These are phyloP conservation scores for Asterophora parasitica DNA, from an alignment of 768 basidiomycete genomes.

Conservation along the genomic window DNA sequence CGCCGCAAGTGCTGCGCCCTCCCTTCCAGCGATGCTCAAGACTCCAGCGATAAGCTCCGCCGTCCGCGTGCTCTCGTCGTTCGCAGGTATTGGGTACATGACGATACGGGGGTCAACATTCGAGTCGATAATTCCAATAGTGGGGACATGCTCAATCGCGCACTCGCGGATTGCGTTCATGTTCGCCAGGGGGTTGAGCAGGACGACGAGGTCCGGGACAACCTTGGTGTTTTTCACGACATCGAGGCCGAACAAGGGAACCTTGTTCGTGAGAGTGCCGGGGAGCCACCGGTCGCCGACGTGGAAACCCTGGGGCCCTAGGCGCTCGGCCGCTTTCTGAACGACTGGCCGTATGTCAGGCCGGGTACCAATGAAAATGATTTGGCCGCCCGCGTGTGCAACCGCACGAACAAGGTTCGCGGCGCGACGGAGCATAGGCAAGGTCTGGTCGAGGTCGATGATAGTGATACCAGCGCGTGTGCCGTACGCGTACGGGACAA, in stretches of 20 bases:
- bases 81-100: slow-evolving; percentile 98
- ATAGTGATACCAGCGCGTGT: slow-evolving; percentile 84
- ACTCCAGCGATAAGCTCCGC: slow-evolving; percentile 90
- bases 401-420: slow-evolving; percentile 83
- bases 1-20: slow-evolving; percentile 55
- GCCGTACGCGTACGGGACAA: slow-evolving; percentile 90
- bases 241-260: slow-evolving; percentile 63
- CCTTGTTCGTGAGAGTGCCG: slow-evolving; percentile 89
- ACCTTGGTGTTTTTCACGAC: slow-evolving; percentile 49
- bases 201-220: slow-evolving; percentile 82
- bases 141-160: slow-evolving; percentile 84
- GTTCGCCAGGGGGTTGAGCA: slow-evolving; percentile 87
- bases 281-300: slow-evolving; percentile 90
- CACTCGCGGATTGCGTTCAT: slow-evolving; percentile 89
- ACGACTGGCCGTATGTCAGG: slow-evolving; percentile 72
- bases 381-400: slow-evolving; percentile 72
- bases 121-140: slow-evolving; percentile 91
- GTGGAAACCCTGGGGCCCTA: slow-evolving; percentile 78
- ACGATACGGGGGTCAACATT: slow-evolving; percentile 95
- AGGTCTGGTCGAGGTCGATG: slow-evolving; percentile 92
- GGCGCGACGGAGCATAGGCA: slow-evolving; percentile 87
- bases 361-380: slow-evolving; percentile 89
- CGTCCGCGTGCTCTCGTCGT: slow-evolving; percentile 88
- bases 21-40: slow-evolving; percentile 80
- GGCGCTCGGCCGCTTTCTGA: slow-evolving; percentile 70